These are phyloP conservation scores for Sporothrix globosa DNA, from an alignment of 2,329 filamentous ascomycete species.

Conservation along the genomic window DNA sequence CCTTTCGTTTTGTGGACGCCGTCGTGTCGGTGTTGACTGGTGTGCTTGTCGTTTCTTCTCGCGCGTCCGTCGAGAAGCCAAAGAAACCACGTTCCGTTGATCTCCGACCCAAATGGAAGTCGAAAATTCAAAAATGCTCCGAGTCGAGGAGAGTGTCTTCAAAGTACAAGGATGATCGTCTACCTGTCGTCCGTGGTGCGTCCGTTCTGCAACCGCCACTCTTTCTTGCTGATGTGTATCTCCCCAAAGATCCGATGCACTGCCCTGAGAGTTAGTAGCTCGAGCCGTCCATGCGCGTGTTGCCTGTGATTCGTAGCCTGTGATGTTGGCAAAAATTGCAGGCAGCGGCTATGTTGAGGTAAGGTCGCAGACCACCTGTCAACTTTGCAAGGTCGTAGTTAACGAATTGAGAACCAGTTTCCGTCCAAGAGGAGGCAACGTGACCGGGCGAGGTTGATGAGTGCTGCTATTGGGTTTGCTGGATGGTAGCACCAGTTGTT, in stretches of 20 bases:
- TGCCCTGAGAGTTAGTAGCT: not conserved
- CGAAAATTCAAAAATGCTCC: not conserved
- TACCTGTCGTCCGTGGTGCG: not conserved
- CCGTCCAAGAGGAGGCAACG: not conserved
- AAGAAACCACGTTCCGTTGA: not conserved
- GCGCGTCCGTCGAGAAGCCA: conserved; percentile 18
- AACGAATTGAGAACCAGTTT: not conserved
- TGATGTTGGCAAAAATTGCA: not conserved
- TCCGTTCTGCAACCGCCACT: not conserved
- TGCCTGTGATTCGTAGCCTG: not conserved
- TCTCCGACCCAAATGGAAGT: not conserved
- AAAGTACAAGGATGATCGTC: not conserved
- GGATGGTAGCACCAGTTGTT: not conserved
- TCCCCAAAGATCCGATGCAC: not conserved
- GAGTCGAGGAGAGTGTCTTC: not conserved
- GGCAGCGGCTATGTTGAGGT: not conserved
- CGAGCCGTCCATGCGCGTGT: not conserved
- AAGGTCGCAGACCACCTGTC: not conserved
- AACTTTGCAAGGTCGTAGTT: not conserved
- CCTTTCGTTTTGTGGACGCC: conserved; percentile 18
- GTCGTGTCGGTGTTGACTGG: conserved; percentile 16
- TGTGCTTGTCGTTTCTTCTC: not conserved
- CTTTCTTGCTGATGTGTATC: no score
- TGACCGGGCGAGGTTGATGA: not conserved
- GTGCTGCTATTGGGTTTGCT: not conserved